Evolutionary conservation across 2,329 filamentous ascomycete species (phyloP).

Genomic region (Apiospora marii): DNA sequence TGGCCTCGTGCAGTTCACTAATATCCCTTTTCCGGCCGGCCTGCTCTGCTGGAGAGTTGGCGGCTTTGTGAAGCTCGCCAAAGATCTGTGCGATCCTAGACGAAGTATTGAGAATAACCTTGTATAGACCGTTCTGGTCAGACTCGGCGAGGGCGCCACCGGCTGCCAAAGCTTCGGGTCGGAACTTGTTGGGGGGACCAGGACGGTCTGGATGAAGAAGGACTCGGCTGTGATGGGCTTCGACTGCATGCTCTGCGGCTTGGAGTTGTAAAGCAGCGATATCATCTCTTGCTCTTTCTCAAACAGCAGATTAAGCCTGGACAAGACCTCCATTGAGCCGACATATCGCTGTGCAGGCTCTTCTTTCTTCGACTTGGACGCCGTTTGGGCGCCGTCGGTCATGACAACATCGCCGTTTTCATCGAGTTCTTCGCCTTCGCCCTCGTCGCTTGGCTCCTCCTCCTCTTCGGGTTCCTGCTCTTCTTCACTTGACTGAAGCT

Average conservation of each 20-base stretch:
- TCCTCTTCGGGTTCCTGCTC: constrained; percentile 51
- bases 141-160: constrained; percentile 85
- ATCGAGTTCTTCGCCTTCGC: constrained; percentile 56
- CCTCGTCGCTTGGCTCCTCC: constrained; percentile 52
- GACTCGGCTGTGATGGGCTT: constrained; percentile 81
- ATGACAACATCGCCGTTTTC: constrained; percentile 66
- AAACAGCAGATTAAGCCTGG: constrained; percentile 80
- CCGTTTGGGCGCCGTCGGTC: constrained; percentile 53
- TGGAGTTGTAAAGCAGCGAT: constrained; percentile 83
- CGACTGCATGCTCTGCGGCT: constrained; percentile 65
- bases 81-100: constrained; percentile 78
- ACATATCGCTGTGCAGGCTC: constrained; percentile 73
- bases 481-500: constrained; percentile 55
- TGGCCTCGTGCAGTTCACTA: constrained; percentile 80
- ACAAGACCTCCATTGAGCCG: constrained; percentile 82
- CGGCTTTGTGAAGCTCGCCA: constrained; percentile 66
- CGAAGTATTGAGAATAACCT: constrained; percentile 79
- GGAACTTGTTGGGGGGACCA: constrained; percentile 94
- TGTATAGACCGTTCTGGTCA: constrained; percentile 88
- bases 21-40: constrained; percentile 67
- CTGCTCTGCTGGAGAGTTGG: constrained; percentile 38
- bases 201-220: constrained; percentile 88
- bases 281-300: constrained; percentile 87
- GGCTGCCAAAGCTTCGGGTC: constrained; percentile 71
- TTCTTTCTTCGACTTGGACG: constrained; percentile 46